Evolutionary conservation across 495 filamentous ascomycete genomes (phyloP), one percentile per base, ranked within the genome.

Genomic region (Friedmanniomyces simplex): DNA sequence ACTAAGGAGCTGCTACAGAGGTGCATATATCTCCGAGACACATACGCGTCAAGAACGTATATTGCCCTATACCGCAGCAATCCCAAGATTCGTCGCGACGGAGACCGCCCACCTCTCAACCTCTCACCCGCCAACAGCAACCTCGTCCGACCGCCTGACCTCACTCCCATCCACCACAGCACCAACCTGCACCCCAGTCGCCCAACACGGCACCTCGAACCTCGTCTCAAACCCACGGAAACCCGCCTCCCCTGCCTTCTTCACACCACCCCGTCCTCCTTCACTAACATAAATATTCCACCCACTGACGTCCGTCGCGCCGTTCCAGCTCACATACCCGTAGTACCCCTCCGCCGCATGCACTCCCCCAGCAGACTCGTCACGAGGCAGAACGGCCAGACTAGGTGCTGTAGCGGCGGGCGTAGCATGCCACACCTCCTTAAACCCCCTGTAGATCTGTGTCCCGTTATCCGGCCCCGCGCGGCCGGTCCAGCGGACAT

Each of bases 351-450:
- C 13, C 5, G 28, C 11, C 8, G 5, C 30, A 22, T n/a, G n/a
- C n/a, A n/a, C n/a, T n/a, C n/a, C n/a, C n/a, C n/a, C n/a, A n/a
- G n/a, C n/a, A n/a, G n/a, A n/a, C n/a, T 39, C 22, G 28, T 14
- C 43, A 47, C 20, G 10, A 5, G 25, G 18, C 12, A 53, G 20
- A 10, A 63, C 34, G 3, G 60, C 25, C 16, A 50, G 32, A 24
- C 37, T 50, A 7, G 61, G 61, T 43, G 22, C 28, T 8, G 24
- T 42, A 24, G 52, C 7, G 20, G 43, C 13, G 1, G 61, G 61
- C n/a, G 47, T 63, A 3, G 34, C 61, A 25, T 60, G 51, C 62
- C 62, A 64, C 0, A 22, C 18, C 32, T 57, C 41, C 54, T 64
- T 64, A 28, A 54, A 61, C 5, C 41, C 54, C 1, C 62, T 46